A percentile compares a stretch with the other conserved stretches of the same genome.
Evolutionary conservation across 495 filamentous ascomycete species (phyloP).

Genomic region (Penicillium daleae): DNA sequence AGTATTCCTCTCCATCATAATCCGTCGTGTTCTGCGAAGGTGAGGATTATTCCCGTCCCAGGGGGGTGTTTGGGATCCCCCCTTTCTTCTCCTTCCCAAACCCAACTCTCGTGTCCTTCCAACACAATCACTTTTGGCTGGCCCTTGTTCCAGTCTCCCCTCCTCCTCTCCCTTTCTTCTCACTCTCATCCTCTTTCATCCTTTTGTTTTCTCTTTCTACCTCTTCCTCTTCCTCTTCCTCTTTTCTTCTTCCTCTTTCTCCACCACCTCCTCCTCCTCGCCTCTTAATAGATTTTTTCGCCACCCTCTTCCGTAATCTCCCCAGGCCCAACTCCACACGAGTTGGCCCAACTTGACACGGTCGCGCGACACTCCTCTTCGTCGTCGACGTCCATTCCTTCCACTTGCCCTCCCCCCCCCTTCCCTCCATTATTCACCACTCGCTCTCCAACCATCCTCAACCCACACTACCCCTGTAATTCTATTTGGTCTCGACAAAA

Average conservation of each 20-base stretch:
- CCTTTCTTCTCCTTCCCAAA: conserved; percentile 17
- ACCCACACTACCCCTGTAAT: conserved; percentile 3
- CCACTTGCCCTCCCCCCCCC: conserved; percentile 5
- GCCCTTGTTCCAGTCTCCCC: conserved; percentile 9
- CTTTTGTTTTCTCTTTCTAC: conserved; percentile 4
- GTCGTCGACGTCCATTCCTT: conserved; percentile 36
- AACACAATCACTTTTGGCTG: background rate
- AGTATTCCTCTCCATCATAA: background rate
- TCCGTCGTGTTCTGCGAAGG: background rate
- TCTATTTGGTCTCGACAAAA: background rate
- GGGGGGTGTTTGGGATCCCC: conserved; percentile 27
- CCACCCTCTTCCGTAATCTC: conserved; percentile 27
- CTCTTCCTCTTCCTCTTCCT: conserved; percentile 11
- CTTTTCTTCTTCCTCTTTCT: conserved; percentile 11
- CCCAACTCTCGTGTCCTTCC: conserved; percentile 10
- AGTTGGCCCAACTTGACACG: conserved; percentile 24
- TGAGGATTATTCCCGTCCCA: too few species aligned
- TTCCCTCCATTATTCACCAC: background rate
- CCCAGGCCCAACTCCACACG: background rate
- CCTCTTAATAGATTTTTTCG: conserved; percentile 30
- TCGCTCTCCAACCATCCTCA: conserved; percentile 4
- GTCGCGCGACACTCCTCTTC: conserved; percentile 24
- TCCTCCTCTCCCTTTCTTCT: conserved; percentile 11
- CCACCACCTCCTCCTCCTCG: conserved; percentile 15
- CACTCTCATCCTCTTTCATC: background rate